Evolutionary conservation across 2,329 filamentous ascomycete species (phyloP).

Genomic region (Nigrospora sphaerica): DNA sequence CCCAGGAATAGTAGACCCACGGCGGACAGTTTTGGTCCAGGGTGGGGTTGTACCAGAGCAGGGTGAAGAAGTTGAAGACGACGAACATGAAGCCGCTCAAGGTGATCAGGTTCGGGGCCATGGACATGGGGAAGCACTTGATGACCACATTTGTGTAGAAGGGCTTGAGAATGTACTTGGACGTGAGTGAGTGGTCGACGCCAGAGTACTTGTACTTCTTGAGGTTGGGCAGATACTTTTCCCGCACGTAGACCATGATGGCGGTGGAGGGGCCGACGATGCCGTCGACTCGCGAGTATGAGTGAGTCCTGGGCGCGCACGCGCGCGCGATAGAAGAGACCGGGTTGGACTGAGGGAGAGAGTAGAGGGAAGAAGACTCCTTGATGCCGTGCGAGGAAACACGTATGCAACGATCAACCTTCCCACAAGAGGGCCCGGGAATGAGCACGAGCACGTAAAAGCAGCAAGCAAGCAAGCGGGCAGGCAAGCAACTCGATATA

Average conservation of each 20-base stretch:
- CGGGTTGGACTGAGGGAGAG: no score
- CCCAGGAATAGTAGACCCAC: slow-evolving; percentile 95
- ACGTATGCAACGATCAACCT: no score
- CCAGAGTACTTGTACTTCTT: slow-evolving; percentile 93
- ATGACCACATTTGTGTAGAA: slow-evolving; percentile 96
- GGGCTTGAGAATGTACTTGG: slow-evolving; percentile 91
- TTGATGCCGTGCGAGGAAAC: no score
- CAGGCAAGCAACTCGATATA: no score
- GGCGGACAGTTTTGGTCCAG: slow-evolving; percentile 87
- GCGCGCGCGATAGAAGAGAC: no score
- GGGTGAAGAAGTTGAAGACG: slow-evolving; percentile 78
- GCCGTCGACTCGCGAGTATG: no score
- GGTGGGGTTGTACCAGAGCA: slow-evolving; percentile 94
- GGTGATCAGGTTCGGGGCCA: slow-evolving; percentile 87
- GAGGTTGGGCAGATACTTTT: slow-evolving; percentile 80
- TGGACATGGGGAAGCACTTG: slow-evolving; percentile 87
- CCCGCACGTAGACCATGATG: slow-evolving; percentile 88
- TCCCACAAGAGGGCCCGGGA: no score
- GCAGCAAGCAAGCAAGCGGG: no score
- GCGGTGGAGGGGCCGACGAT: not conserved
- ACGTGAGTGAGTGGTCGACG: slow-evolving; percentile 84
- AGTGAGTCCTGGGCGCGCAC: no score
- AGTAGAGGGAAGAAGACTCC: no score
- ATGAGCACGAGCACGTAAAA: no score
- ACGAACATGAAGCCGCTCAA: slow-evolving; percentile 87